Base-by-base conservation (phyloP, 116 monocot genomes). In the Posidonia oceanica region DNA sequence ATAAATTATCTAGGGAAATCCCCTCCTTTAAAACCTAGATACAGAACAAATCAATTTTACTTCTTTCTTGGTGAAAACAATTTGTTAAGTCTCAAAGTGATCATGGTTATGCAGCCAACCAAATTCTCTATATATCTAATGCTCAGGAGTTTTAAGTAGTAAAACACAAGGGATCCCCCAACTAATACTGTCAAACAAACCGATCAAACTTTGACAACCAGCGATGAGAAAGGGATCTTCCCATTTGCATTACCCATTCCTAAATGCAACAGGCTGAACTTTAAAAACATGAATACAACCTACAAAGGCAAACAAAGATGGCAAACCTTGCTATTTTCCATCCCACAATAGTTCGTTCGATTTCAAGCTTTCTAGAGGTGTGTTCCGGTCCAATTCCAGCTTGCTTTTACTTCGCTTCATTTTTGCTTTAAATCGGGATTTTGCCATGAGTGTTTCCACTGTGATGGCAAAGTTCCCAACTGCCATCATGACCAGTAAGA, bases 381-480 rank as follows among this genome's bases (percentile, higher is more conserved):
- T 15, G 13, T 12, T 66, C 18, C 3, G 41, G 20, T 85, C 78
- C 14, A 86, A 61, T 53, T 91, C 86, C 66, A 73, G 78, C 74
- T 82, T 91, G 85, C 85, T 87, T 73, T 74, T 91, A 13, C 67
- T 87, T 38, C 81, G 79, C 74, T 79, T 97, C 83, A 87, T 91
- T 71, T 87, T 94, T 42, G 84, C 87, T 81, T 97, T 97, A 60
- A 97, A 86, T 70, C 85, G 83, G 7, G 83, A 89, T 72, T 97
- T 97, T 21, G 76, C 62, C 83, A 92, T 79, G 15, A 97, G 83
- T n/a, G 97, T 89, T 67, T 89, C 81, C 60, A 97, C 83, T 14
- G 97, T 97, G 84, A 91, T 91, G 3, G 75, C 71, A 64, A 97
- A 97, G 79, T 97, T 97, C 14, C 97, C 97, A 7, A 89, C 80